Conservation (phyloP, 2,329 filamentous ascomycete species). For the Gnomoniopsis smithogilvyi region DNA sequence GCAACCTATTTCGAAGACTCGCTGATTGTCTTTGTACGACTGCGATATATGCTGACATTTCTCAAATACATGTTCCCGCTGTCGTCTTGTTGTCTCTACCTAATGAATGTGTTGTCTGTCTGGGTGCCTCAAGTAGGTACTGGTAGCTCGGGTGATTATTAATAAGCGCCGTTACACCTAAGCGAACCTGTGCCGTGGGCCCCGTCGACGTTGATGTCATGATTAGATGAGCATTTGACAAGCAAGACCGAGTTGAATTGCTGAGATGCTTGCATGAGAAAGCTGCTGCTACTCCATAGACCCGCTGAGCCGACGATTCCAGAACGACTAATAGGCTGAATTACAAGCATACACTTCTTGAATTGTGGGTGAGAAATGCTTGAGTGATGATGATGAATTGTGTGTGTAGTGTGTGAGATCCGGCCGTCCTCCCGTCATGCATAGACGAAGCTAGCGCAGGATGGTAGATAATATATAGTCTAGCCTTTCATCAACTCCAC, state of each 20-base stretch:
- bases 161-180: not conserved
- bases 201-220: slow-evolving; percentile 6
- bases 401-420: too few relatives aligned
- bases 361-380: not conserved
- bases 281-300: not conserved
- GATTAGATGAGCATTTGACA: slow-evolving; percentile 16
- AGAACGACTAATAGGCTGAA: not conserved
- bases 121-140: too few relatives aligned
- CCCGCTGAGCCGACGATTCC: not conserved
- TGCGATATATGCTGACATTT: too few relatives aligned
- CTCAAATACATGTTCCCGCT: too few relatives aligned
- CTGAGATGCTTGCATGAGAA: not conserved
- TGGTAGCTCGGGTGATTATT: not conserved
- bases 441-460: not conserved
- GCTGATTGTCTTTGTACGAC: not conserved
- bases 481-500: not conserved
- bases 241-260: not conserved
- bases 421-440: too few relatives aligned
- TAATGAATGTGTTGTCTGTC: too few relatives aligned
- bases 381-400: not conserved
- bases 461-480: not conserved
- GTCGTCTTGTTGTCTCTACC: too few relatives aligned
- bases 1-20: not conserved
- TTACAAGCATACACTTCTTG: too few relatives aligned
- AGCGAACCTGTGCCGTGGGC: not conserved